Base-by-base conservation (phyloP, 1,139 yeast species). In the Scheffersomyces segobiensis region DNA sequence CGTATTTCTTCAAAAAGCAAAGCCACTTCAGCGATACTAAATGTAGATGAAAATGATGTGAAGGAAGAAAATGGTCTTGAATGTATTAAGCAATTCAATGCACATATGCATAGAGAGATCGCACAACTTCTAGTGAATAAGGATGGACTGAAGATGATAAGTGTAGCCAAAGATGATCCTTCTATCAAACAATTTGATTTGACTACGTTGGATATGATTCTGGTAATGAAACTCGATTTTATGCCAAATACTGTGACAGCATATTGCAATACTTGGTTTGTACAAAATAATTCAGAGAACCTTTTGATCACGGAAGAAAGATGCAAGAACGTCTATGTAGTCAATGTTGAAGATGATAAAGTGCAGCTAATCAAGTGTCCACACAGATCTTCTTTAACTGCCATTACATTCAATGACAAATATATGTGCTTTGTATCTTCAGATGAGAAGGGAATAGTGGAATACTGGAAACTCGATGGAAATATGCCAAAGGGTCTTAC, bases 381-480 rank as follows among this genome's bases (percentile, higher is more conserved):
- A 17, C 85, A 81, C 63, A 71, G 68, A 50, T 55, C 61, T 32
- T 71, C 77, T 1, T 66, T 81, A 5, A 57, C 57, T 1, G 59
- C 66, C 12, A 57, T 81, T 17, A 64, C 61, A 1, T 81, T 66
- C 67, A 76, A 75, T 58, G 48, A 64, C 2, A 62, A 60, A 52
- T 67, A 69, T 56, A 64, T 73, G 24, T 75, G 79, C 58, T 69
- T 75, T n/a, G 65, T 82, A 2, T 75, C 82, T 1, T 63, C 69
- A 3, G 86, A 82, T 60, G 60, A 57, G 2, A 62, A 64, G 24
- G 85, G 86, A 1, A 73, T 79, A 65, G 63, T 82, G 12, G 86
- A 82, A 65, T 77, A 79, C 59, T 82, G 86, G 86, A 52, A 53
- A 5, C 51, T 55, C n/a, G 49, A 50, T 6, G 52, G 52, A n/a